Base-by-base conservation (phyloP, 179 eudicot species). In the Drosera spatulata region DNA sequence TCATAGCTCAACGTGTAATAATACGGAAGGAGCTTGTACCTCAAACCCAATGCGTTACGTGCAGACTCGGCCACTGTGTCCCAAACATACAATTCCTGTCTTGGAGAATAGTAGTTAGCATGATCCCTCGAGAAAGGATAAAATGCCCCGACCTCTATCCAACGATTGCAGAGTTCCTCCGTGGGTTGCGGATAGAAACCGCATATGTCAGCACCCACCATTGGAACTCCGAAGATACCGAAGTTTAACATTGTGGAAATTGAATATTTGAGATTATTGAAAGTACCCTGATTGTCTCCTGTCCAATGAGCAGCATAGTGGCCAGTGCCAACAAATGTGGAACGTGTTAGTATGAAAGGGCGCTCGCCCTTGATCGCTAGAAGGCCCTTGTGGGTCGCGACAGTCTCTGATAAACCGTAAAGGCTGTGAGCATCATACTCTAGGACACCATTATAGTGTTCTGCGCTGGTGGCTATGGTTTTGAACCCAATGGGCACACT, bases 91-190 rank as follows among this genome's bases (percentile, higher is more conserved):
- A 89, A 91, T 73, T 89, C 97, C 60, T 87, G 95, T 46, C 61
- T 70, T 51, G 2, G 72, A 4, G 71, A 61, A 3, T 5, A 50
- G 3, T 56, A 68, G 6, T 13, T 66, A 0, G 87, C 71, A 75
- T 89, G 97, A 67, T 84, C 88, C 64, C 95, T 78, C 1, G 88
- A 64, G 72, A 87, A 89, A 41, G 97, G 97, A 70, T 89, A 89
- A 64, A 89, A 89, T 37, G 97, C 97, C 7, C 97, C 97, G 64
- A 86, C 95, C 88, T 88, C 88, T 69, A 86, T 84, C 97, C 97
- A 89, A 50, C 95, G 77, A 5, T 70, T 77, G 65, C 95, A 89
- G 33, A 89, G 88, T 63, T 89, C 91, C 76, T 89, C 96, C 12
- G 79, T 82, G 1, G 96, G 82, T 42, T 77, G 38, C 4, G 54